A percentile compares a stretch with the other conserved stretches of the same genome.
These are phyloP conservation scores for Tolypocladium nubicola DNA, from an alignment of 2,329 filamentous ascomycete genomes.

Conservation along the genomic window DNA sequence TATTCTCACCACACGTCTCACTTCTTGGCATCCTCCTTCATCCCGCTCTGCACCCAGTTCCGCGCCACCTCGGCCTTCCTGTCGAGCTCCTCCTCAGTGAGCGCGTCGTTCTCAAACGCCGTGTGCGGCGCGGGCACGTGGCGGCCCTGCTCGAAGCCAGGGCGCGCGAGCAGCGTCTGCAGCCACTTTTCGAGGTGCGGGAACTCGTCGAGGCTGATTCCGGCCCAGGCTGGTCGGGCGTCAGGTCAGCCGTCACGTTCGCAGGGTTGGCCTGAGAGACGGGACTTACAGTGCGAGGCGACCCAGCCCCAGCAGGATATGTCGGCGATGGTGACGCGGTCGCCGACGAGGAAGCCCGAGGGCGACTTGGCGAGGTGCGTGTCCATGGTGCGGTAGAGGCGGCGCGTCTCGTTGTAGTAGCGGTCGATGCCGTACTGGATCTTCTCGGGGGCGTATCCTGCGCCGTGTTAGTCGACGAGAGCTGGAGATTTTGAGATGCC, in stretches of 20 bases:
- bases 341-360: conserved; percentile 53
- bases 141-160: conserved; percentile 64
- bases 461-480: neutral
- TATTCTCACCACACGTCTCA: conserved; percentile 5
- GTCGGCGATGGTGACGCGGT: conserved; percentile 65
- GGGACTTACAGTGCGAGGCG: conserved; percentile 31
- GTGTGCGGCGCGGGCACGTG: conserved; percentile 60
- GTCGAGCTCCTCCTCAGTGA: conserved; percentile 44
- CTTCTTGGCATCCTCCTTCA: conserved; percentile 55
- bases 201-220: conserved; percentile 59
- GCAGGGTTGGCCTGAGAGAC: too few species aligned
- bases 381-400: conserved; percentile 70
- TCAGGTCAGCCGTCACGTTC: neutral
- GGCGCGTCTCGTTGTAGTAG: conserved; percentile 74
- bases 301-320: conserved; percentile 78
- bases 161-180: conserved; percentile 55
- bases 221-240: conserved; percentile 20
- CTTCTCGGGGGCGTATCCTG: conserved; percentile 66
- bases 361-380: conserved; percentile 50
- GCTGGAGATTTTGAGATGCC: too few species aligned
- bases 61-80: conserved; percentile 39
- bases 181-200: conserved; percentile 70
- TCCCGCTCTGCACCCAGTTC: conserved; percentile 57
- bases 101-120: conserved; percentile 36
- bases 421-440: conserved; percentile 76